These are phyloP conservation scores for Lentinula aciculospora DNA, from an alignment of 768 basidiomycete species.

Conservation along the genomic window DNA sequence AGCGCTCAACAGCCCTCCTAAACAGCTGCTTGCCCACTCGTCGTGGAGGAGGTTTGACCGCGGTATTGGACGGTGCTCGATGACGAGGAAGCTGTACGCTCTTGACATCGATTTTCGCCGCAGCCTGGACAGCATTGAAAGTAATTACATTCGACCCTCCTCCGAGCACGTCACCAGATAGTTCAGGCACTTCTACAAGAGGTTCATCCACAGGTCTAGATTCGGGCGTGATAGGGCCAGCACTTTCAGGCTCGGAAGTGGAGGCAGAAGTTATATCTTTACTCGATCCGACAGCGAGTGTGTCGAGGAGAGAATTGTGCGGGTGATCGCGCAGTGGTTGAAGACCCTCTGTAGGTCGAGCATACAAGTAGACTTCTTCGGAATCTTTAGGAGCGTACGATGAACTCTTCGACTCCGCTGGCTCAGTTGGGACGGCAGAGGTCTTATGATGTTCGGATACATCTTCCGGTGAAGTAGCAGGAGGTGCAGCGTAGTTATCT, in stretches of 20 bases:
- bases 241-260: conserved; percentile 20
- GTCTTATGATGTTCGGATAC: background rate
- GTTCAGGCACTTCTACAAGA: conserved; percentile 36
- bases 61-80: conserved; percentile 6
- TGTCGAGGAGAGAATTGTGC: conserved; percentile 1
- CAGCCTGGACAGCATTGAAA: background rate
- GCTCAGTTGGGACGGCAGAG: background rate
- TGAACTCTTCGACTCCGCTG: background rate
- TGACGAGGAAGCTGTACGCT: background rate
- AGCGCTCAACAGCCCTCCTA: conserved; percentile 31
- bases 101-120: background rate
- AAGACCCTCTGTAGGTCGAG: conserved; percentile 2
- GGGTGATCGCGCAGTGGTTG: background rate
- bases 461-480: background rate
- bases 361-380: conserved; percentile 5
- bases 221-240: conserved; percentile 45
- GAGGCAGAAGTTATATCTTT: background rate
- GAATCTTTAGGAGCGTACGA: background rate
- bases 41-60: conserved; percentile 17
- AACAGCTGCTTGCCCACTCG: conserved; percentile 23
- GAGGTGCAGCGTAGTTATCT: conserved; percentile 13
- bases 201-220: conserved; percentile 32
- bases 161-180: conserved; percentile 26
- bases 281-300: background rate
- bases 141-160: background rate